phyloP scores from a whole-genome alignment of 768 basidiomycete species.

The Trametes villosa region DNA sequence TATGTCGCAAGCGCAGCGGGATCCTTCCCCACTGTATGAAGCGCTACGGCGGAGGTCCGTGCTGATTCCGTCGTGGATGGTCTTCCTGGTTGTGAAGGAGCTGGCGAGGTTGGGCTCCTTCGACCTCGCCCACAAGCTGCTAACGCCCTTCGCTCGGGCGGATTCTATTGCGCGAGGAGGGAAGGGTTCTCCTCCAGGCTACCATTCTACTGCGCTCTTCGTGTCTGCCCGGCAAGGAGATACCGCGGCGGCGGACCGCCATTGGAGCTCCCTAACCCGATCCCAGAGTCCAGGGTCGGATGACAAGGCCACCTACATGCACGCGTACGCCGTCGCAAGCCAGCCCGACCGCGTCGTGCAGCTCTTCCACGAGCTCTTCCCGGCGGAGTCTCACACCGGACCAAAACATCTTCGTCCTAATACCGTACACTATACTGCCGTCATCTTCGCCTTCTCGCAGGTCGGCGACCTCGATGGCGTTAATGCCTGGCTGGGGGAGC shows the following conservation, averaged over 20 bases:
- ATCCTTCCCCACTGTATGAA: slow-evolving; percentile 46
- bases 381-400: background rate
- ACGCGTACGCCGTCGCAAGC: slow-evolving; percentile 56
- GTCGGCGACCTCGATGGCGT: slow-evolving; percentile 52
- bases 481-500: slow-evolving; percentile 55
- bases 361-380: slow-evolving; percentile 62
- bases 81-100: slow-evolving; percentile 40
- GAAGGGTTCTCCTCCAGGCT: slow-evolving; percentile 13
- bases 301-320: slow-evolving; percentile 54
- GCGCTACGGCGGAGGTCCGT: slow-evolving; percentile 45
- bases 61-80: slow-evolving; percentile 30
- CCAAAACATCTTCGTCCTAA: slow-evolving; percentile 42
- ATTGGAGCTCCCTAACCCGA: slow-evolving; percentile 43
- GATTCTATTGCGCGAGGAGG: too few relatives aligned
- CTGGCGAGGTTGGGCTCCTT: slow-evolving; percentile 47
- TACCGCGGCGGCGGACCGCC: slow-evolving; percentile 44
- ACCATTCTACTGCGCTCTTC: slow-evolving; percentile 52
- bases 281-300: slow-evolving; percentile 31
- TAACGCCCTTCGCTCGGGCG: slow-evolving; percentile 34
- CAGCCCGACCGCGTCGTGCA: slow-evolving; percentile 44
- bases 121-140: slow-evolving; percentile 50
- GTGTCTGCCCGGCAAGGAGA: slow-evolving; percentile 60
- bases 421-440: slow-evolving; percentile 55
- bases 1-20: slow-evolving; percentile 15
- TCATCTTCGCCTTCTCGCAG: slow-evolving; percentile 59